phyloP scores from a whole-genome alignment of 495 filamentous ascomycete genomes.

The Penicillium diatomitis region DNA sequence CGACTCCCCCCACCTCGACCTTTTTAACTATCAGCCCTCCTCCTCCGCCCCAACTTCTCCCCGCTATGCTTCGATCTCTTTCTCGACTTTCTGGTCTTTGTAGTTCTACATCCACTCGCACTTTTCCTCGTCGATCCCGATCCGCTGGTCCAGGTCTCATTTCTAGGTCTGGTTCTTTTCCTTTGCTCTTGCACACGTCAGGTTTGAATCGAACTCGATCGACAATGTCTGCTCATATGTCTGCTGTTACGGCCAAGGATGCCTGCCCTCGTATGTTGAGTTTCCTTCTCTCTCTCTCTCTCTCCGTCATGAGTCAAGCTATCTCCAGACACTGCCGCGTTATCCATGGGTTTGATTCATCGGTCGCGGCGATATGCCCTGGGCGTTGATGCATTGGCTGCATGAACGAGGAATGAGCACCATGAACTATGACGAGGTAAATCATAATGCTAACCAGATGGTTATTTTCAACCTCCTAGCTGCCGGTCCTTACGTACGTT shows the following conservation, averaged over 20 bases:
- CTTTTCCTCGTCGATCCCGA: slow-evolving; percentile 1
- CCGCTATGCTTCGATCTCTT: slow-evolving; percentile 19
- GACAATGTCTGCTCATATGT: slow-evolving; percentile 31
- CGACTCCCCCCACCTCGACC: background rate
- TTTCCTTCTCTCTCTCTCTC: background rate
- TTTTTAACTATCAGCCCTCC: background rate
- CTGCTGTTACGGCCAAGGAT: slow-evolving; percentile 31
- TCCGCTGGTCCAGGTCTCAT: background rate
- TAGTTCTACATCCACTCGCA: slow-evolving; percentile 1
- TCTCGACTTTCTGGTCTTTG: slow-evolving; percentile 21
- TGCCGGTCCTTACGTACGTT: slow-evolving; percentile 50
- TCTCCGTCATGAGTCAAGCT: background rate
- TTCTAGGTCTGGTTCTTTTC: background rate
- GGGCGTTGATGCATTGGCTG: too few species aligned
- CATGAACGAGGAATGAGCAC: too few species aligned
- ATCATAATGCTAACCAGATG: background rate
- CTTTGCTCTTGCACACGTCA: too few species aligned
- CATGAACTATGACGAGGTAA: too few species aligned
- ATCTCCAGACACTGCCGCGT: background rate
- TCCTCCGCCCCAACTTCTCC: background rate
- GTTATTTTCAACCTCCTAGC: slow-evolving; percentile 19
- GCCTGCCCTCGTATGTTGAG: slow-evolving; percentile 39
- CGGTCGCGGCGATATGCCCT: background rate
- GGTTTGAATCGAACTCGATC: background rate
- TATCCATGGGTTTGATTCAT: background rate